A percentile compares a stretch with the other conserved stretches of the same genome.
Conservation (phyloP, 2,329 filamentous ascomycete genomes). For the Periconia macrospinosa region DNA sequence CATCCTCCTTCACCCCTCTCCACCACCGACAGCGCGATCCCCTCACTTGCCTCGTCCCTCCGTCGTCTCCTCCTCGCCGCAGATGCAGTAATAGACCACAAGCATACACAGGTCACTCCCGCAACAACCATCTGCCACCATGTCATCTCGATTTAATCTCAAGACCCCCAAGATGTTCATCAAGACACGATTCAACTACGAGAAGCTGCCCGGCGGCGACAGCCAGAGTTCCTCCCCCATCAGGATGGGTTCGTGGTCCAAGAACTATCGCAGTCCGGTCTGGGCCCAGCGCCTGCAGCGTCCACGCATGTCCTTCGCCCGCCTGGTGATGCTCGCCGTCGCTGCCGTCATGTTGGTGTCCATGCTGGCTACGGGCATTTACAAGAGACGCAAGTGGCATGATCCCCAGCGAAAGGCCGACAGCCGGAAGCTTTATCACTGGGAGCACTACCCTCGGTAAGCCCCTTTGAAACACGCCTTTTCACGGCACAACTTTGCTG, state of each 20-base stretch:
- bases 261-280: slow-evolving; percentile 36
- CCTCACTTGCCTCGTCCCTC: not conserved
- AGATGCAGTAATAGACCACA: slow-evolving; percentile 29
- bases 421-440: slow-evolving; percentile 44
- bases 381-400: slow-evolving; percentile 40
- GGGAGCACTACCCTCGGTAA: slow-evolving; percentile 50
- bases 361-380: slow-evolving; percentile 48
- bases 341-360: slow-evolving; percentile 44
- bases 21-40: not conserved
- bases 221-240: slow-evolving; percentile 45
- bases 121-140: slow-evolving; percentile 20
- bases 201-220: slow-evolving; percentile 48
- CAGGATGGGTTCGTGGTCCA: slow-evolving; percentile 41
- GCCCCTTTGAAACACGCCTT: slow-evolving; percentile 6
- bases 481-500: slow-evolving; percentile 9
- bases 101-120: slow-evolving; percentile 5
- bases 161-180: slow-evolving; percentile 51
- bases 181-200: slow-evolving; percentile 49
- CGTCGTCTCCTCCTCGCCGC: slow-evolving; percentile 12
- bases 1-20: not conserved
- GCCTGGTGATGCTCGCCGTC: slow-evolving; percentile 45
- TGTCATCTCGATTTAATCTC: slow-evolving; percentile 44
- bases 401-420: slow-evolving; percentile 36
- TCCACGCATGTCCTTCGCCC: slow-evolving; percentile 46
- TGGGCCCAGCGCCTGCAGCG: slow-evolving; percentile 45